Conservation (phyloP, 208 protist genomes). For the Entamoeba nuttalli region DNA sequence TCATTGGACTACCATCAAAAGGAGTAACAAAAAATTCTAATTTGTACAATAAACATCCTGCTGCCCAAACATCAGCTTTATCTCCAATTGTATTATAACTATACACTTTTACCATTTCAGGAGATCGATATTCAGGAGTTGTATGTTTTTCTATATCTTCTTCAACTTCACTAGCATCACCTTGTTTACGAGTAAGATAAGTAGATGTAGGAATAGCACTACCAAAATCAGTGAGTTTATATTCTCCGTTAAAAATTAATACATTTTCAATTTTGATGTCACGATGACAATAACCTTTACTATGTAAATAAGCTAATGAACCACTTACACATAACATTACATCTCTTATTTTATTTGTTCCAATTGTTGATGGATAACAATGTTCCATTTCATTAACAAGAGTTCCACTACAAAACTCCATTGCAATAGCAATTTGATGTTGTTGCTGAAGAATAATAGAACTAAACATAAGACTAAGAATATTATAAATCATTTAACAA, state of each 20-base stretch:
- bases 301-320: conserved; percentile 85
- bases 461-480: too few species aligned
- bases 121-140: neutral
- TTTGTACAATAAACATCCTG: neutral
- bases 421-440: too few species aligned
- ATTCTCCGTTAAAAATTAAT: conserved; percentile 52
- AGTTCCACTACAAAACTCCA: too few species aligned
- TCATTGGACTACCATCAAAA: neutral
- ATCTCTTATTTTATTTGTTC: too few species aligned
- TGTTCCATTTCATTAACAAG: too few species aligned
- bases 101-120: too few species aligned
- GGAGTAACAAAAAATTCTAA: neutral
- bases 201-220: neutral
- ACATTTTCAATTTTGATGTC: conserved; percentile 39
- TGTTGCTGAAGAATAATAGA: too few species aligned
- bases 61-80: neutral
- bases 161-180: too few species aligned
- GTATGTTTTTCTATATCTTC: neutral
- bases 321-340: conserved; percentile 18
- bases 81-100: neutral
- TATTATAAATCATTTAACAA: too few species aligned
- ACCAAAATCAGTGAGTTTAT: conserved; percentile 89
- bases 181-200: too few species aligned
- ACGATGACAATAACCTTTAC: conserved; percentile 60
- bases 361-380: too few species aligned